These are phyloP conservation scores for Xylaria hypoxylon DNA, from an alignment of 2,329 filamentous ascomycete genomes.

Conservation along the genomic window DNA sequence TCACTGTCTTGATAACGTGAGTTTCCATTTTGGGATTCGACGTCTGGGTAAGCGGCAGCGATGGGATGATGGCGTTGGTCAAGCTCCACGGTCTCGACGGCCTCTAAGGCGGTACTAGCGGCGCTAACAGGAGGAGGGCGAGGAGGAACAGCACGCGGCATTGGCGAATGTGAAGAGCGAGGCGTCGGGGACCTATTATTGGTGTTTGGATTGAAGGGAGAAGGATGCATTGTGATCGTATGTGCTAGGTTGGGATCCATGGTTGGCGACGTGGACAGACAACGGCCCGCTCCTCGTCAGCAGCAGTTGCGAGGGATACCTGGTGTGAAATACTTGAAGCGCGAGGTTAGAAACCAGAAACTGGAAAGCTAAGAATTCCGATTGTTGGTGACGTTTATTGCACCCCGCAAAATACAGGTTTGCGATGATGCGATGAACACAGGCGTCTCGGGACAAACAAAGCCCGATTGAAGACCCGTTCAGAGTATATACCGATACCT, in stretches of 20 bases:
- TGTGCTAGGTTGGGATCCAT: constrained; percentile 59
- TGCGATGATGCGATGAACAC: neutral
- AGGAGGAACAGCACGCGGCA: constrained; percentile 31
- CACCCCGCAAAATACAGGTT: constrained; percentile 8
- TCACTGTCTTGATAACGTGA: constrained; percentile 71
- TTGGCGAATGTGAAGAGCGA: constrained; percentile 44
- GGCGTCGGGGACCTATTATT: constrained; percentile 33
- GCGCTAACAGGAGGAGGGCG: constrained; percentile 47
- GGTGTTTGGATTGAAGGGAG: constrained; percentile 53
- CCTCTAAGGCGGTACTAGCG: constrained; percentile 61
- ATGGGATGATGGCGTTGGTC: constrained; percentile 52
- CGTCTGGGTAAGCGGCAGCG: constrained; percentile 54
- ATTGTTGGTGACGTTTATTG: neutral
- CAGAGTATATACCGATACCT: neutral
- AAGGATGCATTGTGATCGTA: constrained; percentile 59
- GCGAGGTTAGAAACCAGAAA: neutral
- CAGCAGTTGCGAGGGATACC: neutral
- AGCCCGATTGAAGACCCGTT: neutral
- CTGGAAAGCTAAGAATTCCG: constrained; percentile 1
- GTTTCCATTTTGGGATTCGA: constrained; percentile 56
- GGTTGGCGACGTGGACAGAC: constrained; percentile 12
- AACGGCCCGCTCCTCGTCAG: neutral
- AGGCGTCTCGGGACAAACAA: neutral
- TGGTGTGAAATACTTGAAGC: neutral
- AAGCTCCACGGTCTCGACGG: constrained; percentile 46